phyloP scores from a whole-genome alignment of 352 stramenopile genomes.

The Pythium vanterpoolii region DNA sequence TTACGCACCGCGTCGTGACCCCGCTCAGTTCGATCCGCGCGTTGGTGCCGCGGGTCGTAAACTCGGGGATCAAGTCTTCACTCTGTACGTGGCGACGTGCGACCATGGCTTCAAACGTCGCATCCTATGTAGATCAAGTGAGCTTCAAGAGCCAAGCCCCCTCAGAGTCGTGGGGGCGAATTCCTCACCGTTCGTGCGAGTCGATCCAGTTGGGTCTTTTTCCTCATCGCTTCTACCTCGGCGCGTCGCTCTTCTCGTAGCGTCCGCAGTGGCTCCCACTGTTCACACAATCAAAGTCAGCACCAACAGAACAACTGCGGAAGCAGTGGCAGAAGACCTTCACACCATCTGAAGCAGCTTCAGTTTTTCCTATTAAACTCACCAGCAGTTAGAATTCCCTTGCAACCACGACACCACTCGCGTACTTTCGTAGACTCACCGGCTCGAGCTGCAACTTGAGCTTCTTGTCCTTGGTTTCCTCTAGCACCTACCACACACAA shows the following conservation, averaged over 20 bases:
- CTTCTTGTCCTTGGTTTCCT: conserved; percentile 24
- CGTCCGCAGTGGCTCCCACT: conserved; percentile 49
- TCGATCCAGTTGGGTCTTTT: conserved; percentile 31
- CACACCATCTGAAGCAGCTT: conserved; percentile 21
- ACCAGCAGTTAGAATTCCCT: neutral
- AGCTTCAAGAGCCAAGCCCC: neutral
- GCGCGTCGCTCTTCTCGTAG: conserved; percentile 32
- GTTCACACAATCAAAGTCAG: neutral
- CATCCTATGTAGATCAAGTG: conserved; percentile 31
- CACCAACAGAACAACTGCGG: neutral
- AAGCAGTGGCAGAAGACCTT: neutral
- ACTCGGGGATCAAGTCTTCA: conserved; percentile 56
- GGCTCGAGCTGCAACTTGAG: conserved; percentile 15
- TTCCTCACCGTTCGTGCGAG: conserved; percentile 10
- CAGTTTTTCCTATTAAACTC: conserved; percentile 11
- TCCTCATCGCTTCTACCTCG: conserved; percentile 29
- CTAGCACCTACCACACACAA: conserved; percentile 3
- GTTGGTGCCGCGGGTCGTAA: conserved; percentile 55
- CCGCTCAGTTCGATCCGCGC: conserved; percentile 65
- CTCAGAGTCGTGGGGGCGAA: neutral
- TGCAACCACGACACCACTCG: neutral
- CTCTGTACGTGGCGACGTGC: conserved; percentile 49
- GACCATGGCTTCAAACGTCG: conserved; percentile 45
- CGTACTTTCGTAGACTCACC: conserved; percentile 1
- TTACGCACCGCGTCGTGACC: conserved; percentile 64